A percentile compares a stretch with the other conserved stretches of the same genome.
These are phyloP conservation scores for Hericium alpestre DNA, from an alignment of 768 basidiomycete genomes.

Conservation along the genomic window DNA sequence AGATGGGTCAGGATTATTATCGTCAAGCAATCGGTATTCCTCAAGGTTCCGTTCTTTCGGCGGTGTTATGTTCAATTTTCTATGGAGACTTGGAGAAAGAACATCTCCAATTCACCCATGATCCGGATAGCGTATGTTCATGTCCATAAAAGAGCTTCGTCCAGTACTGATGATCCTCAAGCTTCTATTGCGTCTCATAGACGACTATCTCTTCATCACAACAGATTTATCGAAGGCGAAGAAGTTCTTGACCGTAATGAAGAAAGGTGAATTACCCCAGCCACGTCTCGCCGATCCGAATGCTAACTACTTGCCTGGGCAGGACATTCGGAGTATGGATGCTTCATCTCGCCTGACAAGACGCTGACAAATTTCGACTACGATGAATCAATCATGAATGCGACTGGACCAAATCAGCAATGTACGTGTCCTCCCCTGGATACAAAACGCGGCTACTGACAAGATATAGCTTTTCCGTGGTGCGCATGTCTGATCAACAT, in stretches of 20 bases:
- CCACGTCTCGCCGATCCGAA: not conserved
- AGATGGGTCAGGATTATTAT: conserved; percentile 79
- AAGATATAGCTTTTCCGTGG: conserved; percentile 72
- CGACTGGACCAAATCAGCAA: conserved; percentile 36
- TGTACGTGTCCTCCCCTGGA: conserved; percentile 20
- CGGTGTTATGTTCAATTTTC: conserved; percentile 87
- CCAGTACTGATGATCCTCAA: conserved; percentile 18
- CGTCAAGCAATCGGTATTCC: conserved; percentile 92
- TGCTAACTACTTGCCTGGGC: not conserved
- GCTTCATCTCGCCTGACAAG: conserved; percentile 81
- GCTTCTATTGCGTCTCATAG: conserved; percentile 79
- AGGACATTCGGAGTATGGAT: conserved; percentile 94
- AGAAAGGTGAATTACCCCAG: conserved; percentile 36
- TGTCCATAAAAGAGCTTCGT: not conserved
- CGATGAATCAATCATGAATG: conserved; percentile 40
- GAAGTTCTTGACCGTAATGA: conserved; percentile 69
- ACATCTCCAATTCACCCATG: conserved; percentile 41
- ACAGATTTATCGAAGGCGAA: conserved; percentile 49
- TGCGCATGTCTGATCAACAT: conserved; percentile 81
- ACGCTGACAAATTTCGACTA: conserved; percentile 81
- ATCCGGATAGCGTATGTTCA: conserved; percentile 50
- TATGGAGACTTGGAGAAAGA: conserved; percentile 82
- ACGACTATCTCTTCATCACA: conserved; percentile 89
- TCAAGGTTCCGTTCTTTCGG: conserved; percentile 93
- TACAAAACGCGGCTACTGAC: not conserved